Evolutionary conservation across 1,284 basidiomycete genomes (phyloP).

Genomic region (Cerioporus squamosus): DNA sequence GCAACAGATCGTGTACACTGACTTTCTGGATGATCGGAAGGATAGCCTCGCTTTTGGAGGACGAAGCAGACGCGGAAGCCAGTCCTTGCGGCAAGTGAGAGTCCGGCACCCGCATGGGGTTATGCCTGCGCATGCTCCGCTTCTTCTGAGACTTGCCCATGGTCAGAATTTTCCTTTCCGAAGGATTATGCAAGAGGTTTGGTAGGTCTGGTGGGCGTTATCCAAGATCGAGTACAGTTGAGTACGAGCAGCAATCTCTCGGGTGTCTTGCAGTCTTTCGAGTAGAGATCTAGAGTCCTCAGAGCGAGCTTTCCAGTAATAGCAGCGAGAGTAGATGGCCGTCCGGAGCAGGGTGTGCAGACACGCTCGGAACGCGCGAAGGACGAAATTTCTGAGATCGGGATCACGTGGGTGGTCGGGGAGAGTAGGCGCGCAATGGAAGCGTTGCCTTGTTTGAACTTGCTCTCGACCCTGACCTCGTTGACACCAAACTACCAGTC

Average conservation of each 20-base stretch:
- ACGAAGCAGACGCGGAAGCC: conserved; percentile 67
- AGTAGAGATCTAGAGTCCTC: no score
- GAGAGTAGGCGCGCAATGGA: conserved; percentile 6
- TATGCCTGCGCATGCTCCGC: conserved; percentile 78
- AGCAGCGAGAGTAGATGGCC: not conserved
- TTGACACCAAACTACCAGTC: no score
- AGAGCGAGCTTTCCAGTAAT: no score
- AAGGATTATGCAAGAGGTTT: not conserved
- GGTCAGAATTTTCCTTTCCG: not conserved
- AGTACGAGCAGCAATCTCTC: no score
- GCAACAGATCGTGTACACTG: not conserved
- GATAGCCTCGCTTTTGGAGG: conserved; percentile 77
- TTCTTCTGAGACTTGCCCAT: conserved; percentile 95
- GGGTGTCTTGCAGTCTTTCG: no score
- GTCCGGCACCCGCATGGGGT: conserved; percentile 90
- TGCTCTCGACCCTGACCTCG: not conserved
- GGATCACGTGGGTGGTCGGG: conserved; percentile 11
- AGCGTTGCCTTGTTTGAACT: not conserved
- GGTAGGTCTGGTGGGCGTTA: not conserved
- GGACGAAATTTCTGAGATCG: conserved; percentile 22
- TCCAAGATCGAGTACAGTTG: not conserved
- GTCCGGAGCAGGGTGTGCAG: not conserved
- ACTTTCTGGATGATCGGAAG: conserved; percentile 90
- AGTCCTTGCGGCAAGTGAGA: conserved; percentile 85
- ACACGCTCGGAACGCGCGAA: not conserved